Percentiles rank a stretch among this genome's conserved stretches.
These are phyloP conservation scores for Domatiomyces globalis DNA, from an alignment of 2,329 filamentous ascomycete genomes.

Conservation along the genomic window DNA sequence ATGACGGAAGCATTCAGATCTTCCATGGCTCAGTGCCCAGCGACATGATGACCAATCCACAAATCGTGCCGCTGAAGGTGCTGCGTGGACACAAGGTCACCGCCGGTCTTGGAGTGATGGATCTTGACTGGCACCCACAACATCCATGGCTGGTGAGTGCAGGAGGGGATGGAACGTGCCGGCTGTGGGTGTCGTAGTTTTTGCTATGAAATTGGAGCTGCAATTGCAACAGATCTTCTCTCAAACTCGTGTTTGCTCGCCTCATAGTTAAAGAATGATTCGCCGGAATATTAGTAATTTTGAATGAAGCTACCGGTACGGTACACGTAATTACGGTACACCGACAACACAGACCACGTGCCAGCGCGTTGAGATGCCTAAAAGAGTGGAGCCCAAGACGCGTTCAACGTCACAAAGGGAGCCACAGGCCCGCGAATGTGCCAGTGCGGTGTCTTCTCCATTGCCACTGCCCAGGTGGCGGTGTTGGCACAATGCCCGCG, in stretches of 20 bases:
- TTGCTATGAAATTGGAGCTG: background rate
- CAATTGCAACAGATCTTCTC: background rate
- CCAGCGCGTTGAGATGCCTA: background rate
- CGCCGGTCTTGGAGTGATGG: conserved; percentile 75
- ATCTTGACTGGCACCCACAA: conserved; percentile 87
- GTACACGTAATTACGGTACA: no score
- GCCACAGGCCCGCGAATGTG: no score
- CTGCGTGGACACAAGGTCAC: conserved; percentile 71
- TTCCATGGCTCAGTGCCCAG: conserved; percentile 94
- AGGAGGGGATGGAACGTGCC: conserved; percentile 82
- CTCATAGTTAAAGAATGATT: background rate
- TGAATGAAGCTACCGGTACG: background rate
- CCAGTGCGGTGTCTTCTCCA: background rate
- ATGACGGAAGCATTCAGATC: conserved; percentile 86
- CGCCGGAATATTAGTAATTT: no score
- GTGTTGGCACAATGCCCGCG: conserved; percentile 4
- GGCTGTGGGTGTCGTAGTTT: conserved; percentile 57
- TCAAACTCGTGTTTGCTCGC: no score
- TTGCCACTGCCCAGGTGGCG: no score
- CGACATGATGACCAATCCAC: conserved; percentile 91
- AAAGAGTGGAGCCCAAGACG: no score
- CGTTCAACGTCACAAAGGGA: no score
- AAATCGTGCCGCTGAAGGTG: conserved; percentile 90
- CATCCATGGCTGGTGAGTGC: conserved; percentile 92
- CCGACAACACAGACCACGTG: background rate